Conservation (phyloP, 1,284 basidiomycete genomes). For the Vanrija sp. region DNA sequence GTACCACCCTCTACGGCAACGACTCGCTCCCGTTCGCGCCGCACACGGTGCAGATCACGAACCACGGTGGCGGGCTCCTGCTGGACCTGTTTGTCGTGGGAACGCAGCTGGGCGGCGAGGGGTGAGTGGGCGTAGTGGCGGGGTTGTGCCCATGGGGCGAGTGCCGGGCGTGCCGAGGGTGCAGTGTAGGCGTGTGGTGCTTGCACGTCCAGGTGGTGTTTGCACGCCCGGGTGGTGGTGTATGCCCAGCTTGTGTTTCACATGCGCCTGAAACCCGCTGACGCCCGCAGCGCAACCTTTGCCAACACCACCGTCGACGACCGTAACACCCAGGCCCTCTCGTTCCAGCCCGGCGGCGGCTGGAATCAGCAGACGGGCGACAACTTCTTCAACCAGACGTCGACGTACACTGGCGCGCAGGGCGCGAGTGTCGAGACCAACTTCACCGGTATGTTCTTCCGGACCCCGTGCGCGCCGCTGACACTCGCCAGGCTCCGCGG, state of each 20-base stretch:
- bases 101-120: constrained; percentile 31
- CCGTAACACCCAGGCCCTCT: constrained; percentile 17
- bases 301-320: constrained; percentile 46
- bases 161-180: no score
- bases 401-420: constrained; percentile 37
- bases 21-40: constrained; percentile 19
- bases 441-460: constrained; percentile 29
- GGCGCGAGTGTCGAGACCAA: constrained; percentile 34
- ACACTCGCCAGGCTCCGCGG: constrained; percentile 34
- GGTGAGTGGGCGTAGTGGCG: constrained; percentile 22
- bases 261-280: not conserved
- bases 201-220: not conserved
- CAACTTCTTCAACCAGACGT: constrained; percentile 38
- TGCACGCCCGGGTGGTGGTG: no score
- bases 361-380: constrained; percentile 45
- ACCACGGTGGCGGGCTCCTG: constrained; percentile 36
- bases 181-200: not conserved
- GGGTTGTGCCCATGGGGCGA: not conserved
- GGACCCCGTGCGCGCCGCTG: not conserved
- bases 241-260: no score
- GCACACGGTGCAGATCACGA: constrained; percentile 31
- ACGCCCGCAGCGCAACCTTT: constrained; percentile 27
- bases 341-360: constrained; percentile 31
- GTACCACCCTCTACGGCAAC: constrained; percentile 27
- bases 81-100: constrained; percentile 35